Conservation (phyloP, 352 stramenopile species). For the Phytophthora idaei region DNA sequence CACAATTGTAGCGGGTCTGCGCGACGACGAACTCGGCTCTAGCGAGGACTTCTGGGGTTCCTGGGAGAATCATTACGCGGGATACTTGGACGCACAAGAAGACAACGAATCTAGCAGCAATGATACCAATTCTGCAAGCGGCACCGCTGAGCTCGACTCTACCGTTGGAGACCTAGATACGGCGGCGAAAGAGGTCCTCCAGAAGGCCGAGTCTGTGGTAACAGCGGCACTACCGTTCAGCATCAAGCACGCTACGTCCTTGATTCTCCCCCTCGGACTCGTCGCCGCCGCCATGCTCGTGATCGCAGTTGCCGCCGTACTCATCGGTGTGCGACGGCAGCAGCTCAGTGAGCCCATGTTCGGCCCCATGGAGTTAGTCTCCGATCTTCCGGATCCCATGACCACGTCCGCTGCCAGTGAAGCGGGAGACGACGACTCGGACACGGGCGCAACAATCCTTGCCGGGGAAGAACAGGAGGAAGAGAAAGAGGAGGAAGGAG, state of each 20-base stretch:
- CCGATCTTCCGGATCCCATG: conserved; percentile 38
- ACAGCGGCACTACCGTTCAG: conserved; percentile 22
- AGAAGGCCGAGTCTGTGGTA: conserved; percentile 23
- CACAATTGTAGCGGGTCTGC: conserved; percentile 6
- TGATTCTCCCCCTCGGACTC: conserved; percentile 15
- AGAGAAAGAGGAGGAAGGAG: conserved; percentile 19
- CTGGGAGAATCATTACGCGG: conserved; percentile 17
- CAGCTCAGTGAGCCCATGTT: conserved; percentile 39
- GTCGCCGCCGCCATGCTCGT: conserved; percentile 18
- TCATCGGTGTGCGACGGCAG: conserved; percentile 33
- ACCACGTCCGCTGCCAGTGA: conserved; percentile 15
- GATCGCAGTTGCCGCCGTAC: conserved; percentile 24
- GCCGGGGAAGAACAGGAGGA: conserved; percentile 16
- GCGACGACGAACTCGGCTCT: conserved; percentile 26
- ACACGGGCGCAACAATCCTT: not conserved
- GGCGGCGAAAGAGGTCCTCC: conserved; percentile 2
- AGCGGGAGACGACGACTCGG: not conserved
- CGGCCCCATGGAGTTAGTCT: conserved; percentile 32
- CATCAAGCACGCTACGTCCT: conserved; percentile 5
- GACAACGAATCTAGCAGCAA: not conserved
- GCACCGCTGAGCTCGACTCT: not conserved
- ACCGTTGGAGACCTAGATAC: conserved; percentile 16
- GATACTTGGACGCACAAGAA: conserved; percentile 2
- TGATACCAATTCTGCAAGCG: conserved; percentile 6
- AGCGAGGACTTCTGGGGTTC: conserved; percentile 24